Evolutionary conservation across 306 rosid species (phyloP).

Genomic region (Crotalaria pallida): DNA sequence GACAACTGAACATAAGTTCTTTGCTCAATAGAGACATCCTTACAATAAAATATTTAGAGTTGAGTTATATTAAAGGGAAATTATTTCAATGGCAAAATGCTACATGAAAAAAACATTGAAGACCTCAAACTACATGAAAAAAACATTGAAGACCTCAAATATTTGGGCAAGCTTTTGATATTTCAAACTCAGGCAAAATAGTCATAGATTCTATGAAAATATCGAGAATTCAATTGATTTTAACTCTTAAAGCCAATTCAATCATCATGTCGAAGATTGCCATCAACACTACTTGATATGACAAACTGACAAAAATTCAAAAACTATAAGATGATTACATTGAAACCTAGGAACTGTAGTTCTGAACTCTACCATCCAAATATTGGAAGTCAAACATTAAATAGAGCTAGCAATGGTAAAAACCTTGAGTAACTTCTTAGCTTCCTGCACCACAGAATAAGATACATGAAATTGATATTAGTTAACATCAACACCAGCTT

Average conservation of each 20-base stretch:
- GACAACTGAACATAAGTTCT: too few relatives aligned
- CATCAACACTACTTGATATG: background rate
- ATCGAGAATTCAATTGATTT: background rate
- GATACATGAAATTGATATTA: too few relatives aligned
- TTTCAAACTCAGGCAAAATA: background rate
- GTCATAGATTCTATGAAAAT: background rate
- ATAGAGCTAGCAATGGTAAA: background rate
- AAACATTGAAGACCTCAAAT: background rate
- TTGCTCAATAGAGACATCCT: too few relatives aligned
- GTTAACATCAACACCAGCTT: too few relatives aligned
- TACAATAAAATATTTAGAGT: too few relatives aligned
- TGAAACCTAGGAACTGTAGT: background rate
- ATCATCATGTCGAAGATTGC: too few relatives aligned
- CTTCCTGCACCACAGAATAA: constrained; percentile 11
- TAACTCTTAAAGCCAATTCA: background rate
- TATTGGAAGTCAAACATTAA: background rate
- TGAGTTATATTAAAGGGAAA: too few relatives aligned
- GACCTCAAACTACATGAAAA: too few relatives aligned
- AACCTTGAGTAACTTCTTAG: background rate
- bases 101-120: too few relatives aligned
- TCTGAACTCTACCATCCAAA: background rate
- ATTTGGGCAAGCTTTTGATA: background rate
- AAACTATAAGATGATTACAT: background rate
- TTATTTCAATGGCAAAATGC: background rate
- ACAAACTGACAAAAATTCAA: background rate